Evolutionary conservation across 768 basidiomycete species (phyloP), one percentile per base, ranked within the genome.

Genomic region (Auricularia cornea): DNA sequence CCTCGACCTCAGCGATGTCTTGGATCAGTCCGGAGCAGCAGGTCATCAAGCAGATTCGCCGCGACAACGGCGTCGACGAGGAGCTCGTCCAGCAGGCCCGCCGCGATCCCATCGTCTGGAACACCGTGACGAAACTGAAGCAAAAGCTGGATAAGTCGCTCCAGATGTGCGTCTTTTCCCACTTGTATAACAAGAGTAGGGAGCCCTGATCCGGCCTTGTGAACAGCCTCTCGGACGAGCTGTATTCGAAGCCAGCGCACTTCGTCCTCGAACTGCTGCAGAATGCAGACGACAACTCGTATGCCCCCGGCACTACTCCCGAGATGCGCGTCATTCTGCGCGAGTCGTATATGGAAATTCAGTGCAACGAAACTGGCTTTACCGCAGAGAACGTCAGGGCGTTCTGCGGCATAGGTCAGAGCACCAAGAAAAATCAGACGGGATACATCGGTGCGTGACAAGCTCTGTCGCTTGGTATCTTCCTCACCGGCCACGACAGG

Each of bases 211-310:
- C 14, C 10, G 10, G 26, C 11, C 23, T 29, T n/a, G 10, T 28
- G 10, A 28, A n/a, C 51, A 57, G 54, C 16, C 30, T 57, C 16
- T 71, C 28, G 62, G 63, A 26, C 63, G 70, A 71, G 40, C 56
- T 71, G 41, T 71, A 71, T 61, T 64, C 69, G 20, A 70, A 70
- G 40, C 64, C 69, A 23, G 69, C 68, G 2, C 71, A 72, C 59
- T 72, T 72, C 59, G 40, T 72, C 8, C 67, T 72, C 33, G 71
- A 72, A 48, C 66, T 72, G 44, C 65, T 72, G n/a, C 71, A 72
- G 64, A 72, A 72, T 33, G 71, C 71, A 23, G 71, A 72, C 62
- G 71, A 72, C 52, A 72, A 70, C 29, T 18, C 30, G 1, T 72
- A 71, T 35, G 28, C 26, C 3, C 8, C 11, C 31, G 40, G 48